A percentile compares a stretch with the other conserved stretches of the same genome.
Evolutionary conservation across 2,329 filamentous ascomycete genomes (phyloP).

Genomic region (Hirsutella rhossiliensis): DNA sequence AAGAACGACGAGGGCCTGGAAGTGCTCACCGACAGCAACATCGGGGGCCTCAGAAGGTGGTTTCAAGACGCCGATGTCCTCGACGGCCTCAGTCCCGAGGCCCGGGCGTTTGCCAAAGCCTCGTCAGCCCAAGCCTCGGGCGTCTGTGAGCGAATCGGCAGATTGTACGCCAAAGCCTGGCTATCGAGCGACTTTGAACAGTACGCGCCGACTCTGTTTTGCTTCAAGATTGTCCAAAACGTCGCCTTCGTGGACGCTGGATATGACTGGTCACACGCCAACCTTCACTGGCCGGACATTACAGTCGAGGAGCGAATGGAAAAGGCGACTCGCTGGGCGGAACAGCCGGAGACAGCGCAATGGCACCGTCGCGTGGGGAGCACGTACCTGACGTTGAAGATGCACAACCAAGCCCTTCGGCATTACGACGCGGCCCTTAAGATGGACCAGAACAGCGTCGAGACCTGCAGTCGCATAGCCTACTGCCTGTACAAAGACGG

Average conservation of each 20-base stretch:
- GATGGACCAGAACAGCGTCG: constrained; percentile 23
- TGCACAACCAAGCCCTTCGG: constrained; percentile 20
- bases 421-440: constrained; percentile 24
- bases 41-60: constrained; percentile 22
- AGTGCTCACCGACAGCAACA: constrained; percentile 26
- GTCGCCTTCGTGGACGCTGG: constrained; percentile 26
- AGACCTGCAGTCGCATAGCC: constrained; percentile 27
- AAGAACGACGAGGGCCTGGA: constrained; percentile 29
- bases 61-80: constrained; percentile 20
- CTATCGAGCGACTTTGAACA: constrained; percentile 19
- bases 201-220: constrained; percentile 27
- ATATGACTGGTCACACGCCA: constrained; percentile 22
- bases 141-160: constrained; percentile 25
- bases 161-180: constrained; percentile 26
- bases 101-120: constrained; percentile 16
- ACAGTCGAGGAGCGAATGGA: constrained; percentile 20
- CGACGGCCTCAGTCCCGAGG: constrained; percentile 15
- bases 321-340: constrained; percentile 24
- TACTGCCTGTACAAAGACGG: constrained; percentile 25
- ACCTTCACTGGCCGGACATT: constrained; percentile 23
- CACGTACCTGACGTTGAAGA: constrained; percentile 23
- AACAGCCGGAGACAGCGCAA: constrained; percentile 20
- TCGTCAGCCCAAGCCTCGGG: constrained; percentile 13
- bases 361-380: constrained; percentile 27
- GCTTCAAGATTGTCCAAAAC: constrained; percentile 30